Base-by-base conservation (phyloP, 2,329 filamentous ascomycete species). In the Apiospora hydei region DNA sequence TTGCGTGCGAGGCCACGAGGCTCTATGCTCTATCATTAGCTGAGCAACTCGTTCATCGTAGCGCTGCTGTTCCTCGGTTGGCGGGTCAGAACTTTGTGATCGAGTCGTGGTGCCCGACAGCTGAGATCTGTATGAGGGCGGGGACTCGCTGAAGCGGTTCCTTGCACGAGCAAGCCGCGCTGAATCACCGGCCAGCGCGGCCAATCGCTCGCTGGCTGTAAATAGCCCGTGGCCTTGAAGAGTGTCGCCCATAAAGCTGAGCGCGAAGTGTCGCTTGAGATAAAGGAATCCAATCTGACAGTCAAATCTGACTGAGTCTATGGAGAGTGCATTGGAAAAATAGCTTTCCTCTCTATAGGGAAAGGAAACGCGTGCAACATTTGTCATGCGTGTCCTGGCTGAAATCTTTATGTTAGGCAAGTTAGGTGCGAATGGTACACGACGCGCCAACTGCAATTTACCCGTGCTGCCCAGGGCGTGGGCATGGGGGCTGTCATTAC, bases 231-330 rank as follows among this genome's bases (percentile, higher is more conserved):
- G 6, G 26, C 53, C 53, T 38, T 11, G 53, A 21, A 61, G 14
- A 38, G 53, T 21, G 16, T 61, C 26, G 26, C 14, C 30, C 53
- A 61, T 61, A 6, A 8, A 8, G 26, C 1, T n/a, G n/a, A n/a
- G n/a, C n/a, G n/a, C n/a, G n/a, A n/a, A n/a, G n/a, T n/a, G n/a
- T n/a, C n/a, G n/a, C n/a, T n/a, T 18, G 8, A 26, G 8, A 3
- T 13, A 3, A 4, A 34, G 3, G 26, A 8, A 21, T 6, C 1
- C n/a, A n/a, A n/a, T n/a, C n/a, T n/a, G n/a, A n/a, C n/a, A n/a
- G n/a, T n/a, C 4, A 34, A 2, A 18, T 34, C 4, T 26, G 14
- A 53, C 51, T 7, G 1, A 18, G 51, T 4, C 13, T 57, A 21
- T 21, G 26, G 26, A 26, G 14, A 57, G 14, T 57, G 8, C 21